phyloP scores from a whole-genome alignment of 768 basidiomycete genomes.

The Russula griseocarnosa region DNA sequence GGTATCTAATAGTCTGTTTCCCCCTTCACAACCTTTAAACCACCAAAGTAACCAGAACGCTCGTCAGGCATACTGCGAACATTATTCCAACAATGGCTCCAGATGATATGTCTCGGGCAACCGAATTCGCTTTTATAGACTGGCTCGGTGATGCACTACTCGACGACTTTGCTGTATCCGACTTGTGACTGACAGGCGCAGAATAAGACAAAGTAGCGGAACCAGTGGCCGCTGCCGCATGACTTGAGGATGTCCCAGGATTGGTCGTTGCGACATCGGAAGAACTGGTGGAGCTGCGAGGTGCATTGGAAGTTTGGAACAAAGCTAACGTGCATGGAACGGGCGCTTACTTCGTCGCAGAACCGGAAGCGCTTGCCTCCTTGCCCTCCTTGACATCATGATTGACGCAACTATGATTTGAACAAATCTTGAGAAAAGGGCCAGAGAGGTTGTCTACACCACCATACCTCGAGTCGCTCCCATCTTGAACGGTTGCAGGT shows the following conservation, averaged over 20 bases:
- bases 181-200: constrained; percentile 7
- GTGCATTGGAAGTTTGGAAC: not conserved
- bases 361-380: constrained; percentile 3
- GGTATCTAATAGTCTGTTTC: constrained; percentile 15
- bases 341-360: not conserved
- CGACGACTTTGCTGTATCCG: not conserved
- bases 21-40: constrained; percentile 7
- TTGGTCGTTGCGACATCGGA: constrained; percentile 1
- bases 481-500: constrained; percentile 42
- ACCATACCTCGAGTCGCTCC: constrained; percentile 39
- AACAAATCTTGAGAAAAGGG: not conserved
- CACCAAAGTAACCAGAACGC: constrained; percentile 45
- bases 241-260: not conserved
- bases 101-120: constrained; percentile 34
- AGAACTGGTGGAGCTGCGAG: not conserved
- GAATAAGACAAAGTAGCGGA: not conserved
- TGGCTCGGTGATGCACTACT: constrained; percentile 27
- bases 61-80: constrained; percentile 49
- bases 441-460: not conserved
- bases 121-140: constrained; percentile 33
- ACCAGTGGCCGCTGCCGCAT: not conserved
- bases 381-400: constrained; percentile 16
- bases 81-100: constrained; percentile 44
- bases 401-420: constrained; percentile 20
- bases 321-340: not conserved